Percentiles rank a stretch among this genome's conserved stretches.
phyloP scores from a whole-genome alignment of 177 flowering plant species.

The Vitis hybrid region DNA sequence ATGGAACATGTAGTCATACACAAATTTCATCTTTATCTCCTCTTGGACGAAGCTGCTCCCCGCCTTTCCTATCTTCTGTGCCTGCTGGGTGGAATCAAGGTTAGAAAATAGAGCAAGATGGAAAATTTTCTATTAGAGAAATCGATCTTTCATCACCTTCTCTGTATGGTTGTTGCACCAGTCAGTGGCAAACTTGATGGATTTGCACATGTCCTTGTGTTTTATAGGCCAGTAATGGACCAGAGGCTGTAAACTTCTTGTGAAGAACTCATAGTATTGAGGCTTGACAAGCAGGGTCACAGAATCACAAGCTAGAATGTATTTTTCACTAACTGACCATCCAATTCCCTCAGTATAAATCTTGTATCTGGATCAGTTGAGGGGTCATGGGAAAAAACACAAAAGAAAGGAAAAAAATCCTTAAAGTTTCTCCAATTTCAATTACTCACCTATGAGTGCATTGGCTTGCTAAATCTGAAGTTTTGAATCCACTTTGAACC shows the following conservation, averaged over 20 bases:
- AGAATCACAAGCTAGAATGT: conserved; percentile 7
- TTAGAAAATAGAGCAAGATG: too few species aligned
- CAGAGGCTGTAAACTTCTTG: conserved; percentile 1
- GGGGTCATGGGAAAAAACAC: neutral
- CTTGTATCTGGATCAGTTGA: conserved; percentile 1
- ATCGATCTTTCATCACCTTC: neutral
- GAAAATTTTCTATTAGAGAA: too few species aligned
- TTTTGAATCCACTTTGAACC: conserved; percentile 3
- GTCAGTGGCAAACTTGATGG: conserved; percentile 8
- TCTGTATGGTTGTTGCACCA: conserved; percentile 7
- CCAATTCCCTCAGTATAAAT: conserved; percentile 7
- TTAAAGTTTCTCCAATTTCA: neutral
- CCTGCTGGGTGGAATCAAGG: neutral
- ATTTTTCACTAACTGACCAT: conserved; percentile 13
- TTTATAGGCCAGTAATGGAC: conserved; percentile 10
- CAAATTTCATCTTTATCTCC: conserved; percentile 1
- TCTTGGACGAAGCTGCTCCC: neutral
- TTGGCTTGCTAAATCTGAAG: conserved; percentile 5
- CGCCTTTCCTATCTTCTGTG: conserved; percentile 3
- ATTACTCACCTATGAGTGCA: conserved; percentile 10
- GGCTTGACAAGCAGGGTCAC: conserved; percentile 4
- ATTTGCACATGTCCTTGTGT: neutral
- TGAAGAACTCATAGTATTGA: conserved; percentile 4
- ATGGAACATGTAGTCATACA: conserved; percentile 16
- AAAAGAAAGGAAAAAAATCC: neutral